Conservation (phyloP, 257 asterid genomes). For the Striga asiatica region DNA sequence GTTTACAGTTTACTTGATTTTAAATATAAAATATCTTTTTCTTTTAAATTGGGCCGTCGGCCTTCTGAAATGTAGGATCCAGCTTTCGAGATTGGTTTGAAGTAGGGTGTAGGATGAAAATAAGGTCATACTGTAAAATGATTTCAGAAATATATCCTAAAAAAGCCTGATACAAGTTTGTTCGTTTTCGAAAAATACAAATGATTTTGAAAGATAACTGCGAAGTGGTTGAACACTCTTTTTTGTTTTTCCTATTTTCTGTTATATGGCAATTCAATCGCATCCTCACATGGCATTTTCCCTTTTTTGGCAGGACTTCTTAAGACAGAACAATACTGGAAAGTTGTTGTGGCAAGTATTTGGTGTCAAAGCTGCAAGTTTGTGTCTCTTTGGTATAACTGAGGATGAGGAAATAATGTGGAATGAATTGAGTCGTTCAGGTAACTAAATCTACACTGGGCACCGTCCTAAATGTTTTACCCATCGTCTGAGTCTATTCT, state of each 20-base stretch:
- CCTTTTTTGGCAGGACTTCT: slow-evolving; percentile 55
- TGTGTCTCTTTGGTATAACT: slow-evolving; percentile 77
- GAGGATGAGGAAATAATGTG: slow-evolving; percentile 94
- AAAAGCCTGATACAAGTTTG: not conserved
- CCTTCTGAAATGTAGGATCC: not conserved
- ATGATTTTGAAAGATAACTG: not conserved
- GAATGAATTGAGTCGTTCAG: slow-evolving; percentile 60
- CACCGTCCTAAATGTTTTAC: not conserved
- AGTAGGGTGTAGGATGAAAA: not conserved
- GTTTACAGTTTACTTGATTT: not conserved
- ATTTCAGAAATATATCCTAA: not conserved
- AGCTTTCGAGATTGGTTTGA: not conserved
- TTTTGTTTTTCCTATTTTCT: not conserved
- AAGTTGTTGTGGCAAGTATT: slow-evolving; percentile 89
- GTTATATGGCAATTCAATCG: not conserved
- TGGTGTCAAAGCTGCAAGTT: slow-evolving; percentile 57
- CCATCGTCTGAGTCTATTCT: not conserved
- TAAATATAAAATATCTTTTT: not conserved
- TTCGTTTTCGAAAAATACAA: not conserved
- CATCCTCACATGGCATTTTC: not conserved
- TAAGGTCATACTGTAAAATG: not conserved
- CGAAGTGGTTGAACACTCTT: not conserved
- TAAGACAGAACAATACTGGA: slow-evolving; percentile 94
- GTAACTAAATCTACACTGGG: slow-evolving; percentile 14
- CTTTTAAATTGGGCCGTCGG: not conserved